phyloP scores from a whole-genome alignment of 768 basidiomycete species.

The Gloeostereum incarnatum region DNA sequence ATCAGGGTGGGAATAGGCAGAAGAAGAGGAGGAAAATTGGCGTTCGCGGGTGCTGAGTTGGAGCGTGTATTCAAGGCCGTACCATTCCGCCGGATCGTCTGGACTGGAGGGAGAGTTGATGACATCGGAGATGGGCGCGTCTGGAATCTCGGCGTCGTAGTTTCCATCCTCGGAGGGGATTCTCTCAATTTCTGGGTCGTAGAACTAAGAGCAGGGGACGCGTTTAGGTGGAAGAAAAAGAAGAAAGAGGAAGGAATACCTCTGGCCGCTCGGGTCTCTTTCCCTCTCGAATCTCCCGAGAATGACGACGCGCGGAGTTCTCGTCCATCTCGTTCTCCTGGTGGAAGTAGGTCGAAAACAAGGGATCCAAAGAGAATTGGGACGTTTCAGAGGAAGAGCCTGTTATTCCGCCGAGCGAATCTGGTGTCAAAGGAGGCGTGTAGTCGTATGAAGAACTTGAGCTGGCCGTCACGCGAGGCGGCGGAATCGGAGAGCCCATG shows the following conservation, averaged over 20 bases:
- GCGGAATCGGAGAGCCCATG: too few species aligned
- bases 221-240: neutral
- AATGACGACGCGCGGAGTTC: constrained; percentile 6
- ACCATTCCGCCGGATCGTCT: constrained; percentile 28
- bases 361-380: neutral
- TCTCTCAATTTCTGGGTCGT: constrained; percentile 14
- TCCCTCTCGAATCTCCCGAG: constrained; percentile 26
- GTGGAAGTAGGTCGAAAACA: neutral
- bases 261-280: constrained; percentile 23
- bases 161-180: constrained; percentile 3
- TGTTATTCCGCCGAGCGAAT: neutral
- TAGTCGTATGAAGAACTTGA: too few species aligned
- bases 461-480: too few species aligned
- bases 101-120: neutral
- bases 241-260: constrained; percentile 11
- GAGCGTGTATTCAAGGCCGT: constrained; percentile 32
- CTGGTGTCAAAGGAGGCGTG: constrained; percentile 7
- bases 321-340: neutral
- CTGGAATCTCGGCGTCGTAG: neutral
- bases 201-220: constrained; percentile 7
- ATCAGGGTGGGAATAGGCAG: neutral
- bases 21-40: constrained; percentile 1
- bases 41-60: constrained; percentile 28
- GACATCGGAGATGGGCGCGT: neutral
- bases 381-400: constrained; percentile 17